Evolutionary conservation across 208 protist genomes (phyloP).

Genomic region (Polymyxa betae): DNA sequence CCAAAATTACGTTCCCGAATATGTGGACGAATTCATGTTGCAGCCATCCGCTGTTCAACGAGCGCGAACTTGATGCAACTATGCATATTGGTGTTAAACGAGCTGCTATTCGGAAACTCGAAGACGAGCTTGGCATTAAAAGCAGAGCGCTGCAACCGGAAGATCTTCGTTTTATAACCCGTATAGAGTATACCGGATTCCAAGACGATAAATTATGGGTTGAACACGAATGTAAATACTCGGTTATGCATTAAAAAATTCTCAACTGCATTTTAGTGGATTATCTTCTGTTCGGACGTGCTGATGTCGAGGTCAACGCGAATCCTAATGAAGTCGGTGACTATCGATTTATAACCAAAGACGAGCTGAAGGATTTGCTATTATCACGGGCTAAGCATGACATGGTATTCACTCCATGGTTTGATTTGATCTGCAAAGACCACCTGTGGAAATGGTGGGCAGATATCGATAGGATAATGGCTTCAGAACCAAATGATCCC

Average conservation of each 20-base stretch:
- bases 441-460: neutral
- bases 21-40: slow-evolving; percentile 71
- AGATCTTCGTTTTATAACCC: slow-evolving; percentile 34
- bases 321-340: slow-evolving; percentile 8
- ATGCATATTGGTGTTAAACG: slow-evolving; percentile 58
- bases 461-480: neutral
- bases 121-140: slow-evolving; percentile 67
- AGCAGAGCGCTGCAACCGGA: neutral
- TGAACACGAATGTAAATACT: slow-evolving; percentile 12
- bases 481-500: neutral
- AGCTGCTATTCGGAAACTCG: slow-evolving; percentile 67
- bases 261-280: slow-evolving; percentile 2
- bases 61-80: slow-evolving; percentile 55
- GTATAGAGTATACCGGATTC: neutral
- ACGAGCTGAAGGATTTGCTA: slow-evolving; percentile 16
- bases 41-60: slow-evolving; percentile 63
- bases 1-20: slow-evolving; percentile 68
- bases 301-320: neutral
- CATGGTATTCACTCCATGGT: slow-evolving; percentile 49
- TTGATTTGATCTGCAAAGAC: slow-evolving; percentile 2
- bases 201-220: slow-evolving; percentile 31
- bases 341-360: neutral
- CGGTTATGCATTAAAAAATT: neutral
- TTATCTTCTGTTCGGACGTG: slow-evolving; percentile 27
- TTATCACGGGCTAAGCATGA: neutral